Conservation (phyloP, 257 asterid genomes). For the Cruciata laevipes region DNA sequence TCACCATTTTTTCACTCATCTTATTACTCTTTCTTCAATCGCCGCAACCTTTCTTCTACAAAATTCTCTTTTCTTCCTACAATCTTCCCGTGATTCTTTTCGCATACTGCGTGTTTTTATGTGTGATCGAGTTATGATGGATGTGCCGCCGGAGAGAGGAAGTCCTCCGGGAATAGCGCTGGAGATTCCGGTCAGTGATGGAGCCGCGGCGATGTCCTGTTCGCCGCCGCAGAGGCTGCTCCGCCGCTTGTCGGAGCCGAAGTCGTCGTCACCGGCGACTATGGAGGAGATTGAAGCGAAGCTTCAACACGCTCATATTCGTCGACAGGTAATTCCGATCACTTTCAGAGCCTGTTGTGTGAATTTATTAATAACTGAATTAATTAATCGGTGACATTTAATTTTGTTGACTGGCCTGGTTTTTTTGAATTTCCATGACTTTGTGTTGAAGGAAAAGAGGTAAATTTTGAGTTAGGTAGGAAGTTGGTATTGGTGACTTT, state of each 20-base stretch:
- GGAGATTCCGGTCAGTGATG: conserved; percentile 78
- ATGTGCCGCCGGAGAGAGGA: conserved; percentile 64
- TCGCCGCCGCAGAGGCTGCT: conserved; percentile 86
- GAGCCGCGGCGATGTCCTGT: conserved; percentile 35
- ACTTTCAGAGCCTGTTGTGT: background rate
- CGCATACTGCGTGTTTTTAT: background rate
- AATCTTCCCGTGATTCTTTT: background rate
- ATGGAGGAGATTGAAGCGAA: conserved; percentile 82
- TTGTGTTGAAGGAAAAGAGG: conserved; percentile 19
- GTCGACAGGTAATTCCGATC: conserved; percentile 61
- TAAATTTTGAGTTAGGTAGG: conserved; percentile 22
- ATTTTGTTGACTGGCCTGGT: background rate
- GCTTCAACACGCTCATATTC: conserved; percentile 80
- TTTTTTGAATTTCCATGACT: conserved; percentile 4
- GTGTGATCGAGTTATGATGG: conserved; percentile 7
- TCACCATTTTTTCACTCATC: background rate
- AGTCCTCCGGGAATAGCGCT: conserved; percentile 47
- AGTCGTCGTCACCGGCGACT: conserved; percentile 50
- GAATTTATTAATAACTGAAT: background rate
- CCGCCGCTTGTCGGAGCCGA: conserved; percentile 69
- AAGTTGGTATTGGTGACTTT: conserved; percentile 11
- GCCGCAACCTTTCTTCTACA: conserved; percentile 14
- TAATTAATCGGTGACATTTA: background rate
- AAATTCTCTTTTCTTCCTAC: background rate
- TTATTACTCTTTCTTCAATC: conserved; percentile 9